Base-by-base conservation (phyloP, 2,329 filamentous ascomycete species). In the Conoideocrella luteorostrata region DNA sequence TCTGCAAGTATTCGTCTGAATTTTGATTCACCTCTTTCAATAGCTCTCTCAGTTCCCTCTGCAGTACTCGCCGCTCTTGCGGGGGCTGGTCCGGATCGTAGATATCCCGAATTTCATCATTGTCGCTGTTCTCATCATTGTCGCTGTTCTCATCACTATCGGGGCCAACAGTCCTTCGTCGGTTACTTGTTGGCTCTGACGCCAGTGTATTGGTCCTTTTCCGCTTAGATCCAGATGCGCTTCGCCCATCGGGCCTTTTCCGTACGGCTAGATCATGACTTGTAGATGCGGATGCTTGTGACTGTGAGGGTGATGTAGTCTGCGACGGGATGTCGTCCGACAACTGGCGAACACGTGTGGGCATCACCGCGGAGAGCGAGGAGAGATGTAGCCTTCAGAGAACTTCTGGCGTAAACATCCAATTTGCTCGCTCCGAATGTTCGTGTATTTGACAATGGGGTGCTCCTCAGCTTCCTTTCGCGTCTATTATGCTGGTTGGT, bases 81-180 rank as follows among this genome's bases (percentile, higher is more conserved):
- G 84, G 71, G 45, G 88, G 74, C 59, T 96, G 91, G 48, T 94
- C 82, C 1, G 89, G 90, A 57, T 96, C 86, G 62, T 90, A 95
- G 5, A 72, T 69, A 17, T 77, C 71, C 15, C 52, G 52, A 41
- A 50, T 53, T 7, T 52, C 50, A 17, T 51, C 32, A 7, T 10
- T 12, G 20, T 48, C 46, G 4, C 50, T 34, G 23, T 52, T 39
- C 7, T 48, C 46, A 18, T 50, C 50, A 24, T 48, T 50, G 13
- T 44, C 47, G 15, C n/a, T n/a, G n/a, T 53, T 51, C 20, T 53
- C 43, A 4, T 53, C 49, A 3, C 15, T 41, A 5, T 52, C 47
- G 15, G 47, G 46, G 6, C 36, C 46, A 12, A 13, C 52, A 37
- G 38, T 50, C 49, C 36, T 54, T 46, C 35, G 50, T 7, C 38